A percentile compares a stretch with the other conserved stretches of the same genome.
phyloP scores from a whole-genome alignment of 1,284 basidiomycete species.

The Taiwanofungus camphoratus region DNA sequence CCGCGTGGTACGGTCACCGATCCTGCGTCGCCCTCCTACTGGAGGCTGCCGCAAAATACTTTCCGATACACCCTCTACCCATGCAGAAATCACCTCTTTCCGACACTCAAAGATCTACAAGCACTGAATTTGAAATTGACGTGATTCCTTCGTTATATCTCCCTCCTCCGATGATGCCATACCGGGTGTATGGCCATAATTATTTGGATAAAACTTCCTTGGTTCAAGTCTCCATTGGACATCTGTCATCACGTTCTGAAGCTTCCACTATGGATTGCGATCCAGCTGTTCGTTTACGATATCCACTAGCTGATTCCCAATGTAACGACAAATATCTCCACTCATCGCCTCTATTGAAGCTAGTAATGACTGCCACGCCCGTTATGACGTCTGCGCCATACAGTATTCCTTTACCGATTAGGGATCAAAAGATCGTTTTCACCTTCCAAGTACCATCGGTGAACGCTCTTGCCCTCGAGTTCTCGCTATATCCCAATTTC shows the following conservation, averaged over 20 bases:
- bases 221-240: constrained; percentile 86
- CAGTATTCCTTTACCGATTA: constrained; percentile 81
- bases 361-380: constrained; percentile 85
- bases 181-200: constrained; percentile 87
- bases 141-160: constrained; percentile 91
- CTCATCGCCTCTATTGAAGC: constrained; percentile 81
- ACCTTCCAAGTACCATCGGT: constrained; percentile 83
- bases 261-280: constrained; percentile 21
- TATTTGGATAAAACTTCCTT: constrained; percentile 87
- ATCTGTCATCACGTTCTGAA: constrained; percentile 37
- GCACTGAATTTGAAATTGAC: constrained; percentile 73
- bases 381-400: constrained; percentile 84
- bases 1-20: constrained; percentile 96
- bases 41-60: constrained; percentile 32
- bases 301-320: constrained; percentile 61
- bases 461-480: constrained; percentile 78
- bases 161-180: constrained; percentile 97
- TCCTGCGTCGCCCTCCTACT: constrained; percentile 74
- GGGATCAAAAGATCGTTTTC: constrained; percentile 78
- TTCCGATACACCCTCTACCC: constrained; percentile 12
- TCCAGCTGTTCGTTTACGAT: constrained; percentile 57
- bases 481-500: constrained; percentile 96
- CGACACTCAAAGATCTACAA: constrained; percentile 29
- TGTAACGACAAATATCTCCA: constrained; percentile 58
- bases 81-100: constrained; percentile 27